phyloP scores from a whole-genome alignment of 805 yeast species.

The Metschnikowia kunwiensis region DNA sequence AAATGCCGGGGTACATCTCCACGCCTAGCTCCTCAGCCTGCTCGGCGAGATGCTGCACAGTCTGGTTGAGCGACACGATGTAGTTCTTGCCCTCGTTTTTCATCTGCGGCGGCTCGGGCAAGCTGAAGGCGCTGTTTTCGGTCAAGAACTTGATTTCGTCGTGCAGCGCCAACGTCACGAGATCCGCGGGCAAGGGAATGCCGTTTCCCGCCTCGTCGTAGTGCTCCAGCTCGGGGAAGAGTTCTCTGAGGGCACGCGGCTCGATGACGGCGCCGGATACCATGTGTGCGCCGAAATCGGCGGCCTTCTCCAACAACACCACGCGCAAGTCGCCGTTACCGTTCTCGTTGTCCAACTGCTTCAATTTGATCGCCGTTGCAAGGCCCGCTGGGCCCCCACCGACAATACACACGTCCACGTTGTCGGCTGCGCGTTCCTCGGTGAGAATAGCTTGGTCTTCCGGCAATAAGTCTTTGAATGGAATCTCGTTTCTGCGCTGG shows the following conservation, averaged over 20 bases:
- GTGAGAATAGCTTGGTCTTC: constrained; percentile 48
- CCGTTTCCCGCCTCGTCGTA: constrained; percentile 51
- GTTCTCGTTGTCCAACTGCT: constrained; percentile 72
- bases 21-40: constrained; percentile 92
- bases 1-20: constrained; percentile 86
- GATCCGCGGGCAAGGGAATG: constrained; percentile 73
- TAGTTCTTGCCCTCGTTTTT: constrained; percentile 75
- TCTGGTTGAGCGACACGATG: constrained; percentile 78
- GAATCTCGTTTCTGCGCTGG: constrained; percentile 6
- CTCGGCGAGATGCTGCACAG: constrained; percentile 78
- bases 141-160: constrained; percentile 75
- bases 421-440: constrained; percentile 75
- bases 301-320: constrained; percentile 86
- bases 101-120: constrained; percentile 96
- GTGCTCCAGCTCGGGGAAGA: constrained; percentile 66
- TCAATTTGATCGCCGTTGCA: constrained; percentile 86
- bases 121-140: constrained; percentile 55
- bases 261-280: constrained; percentile 94
- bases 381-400: constrained; percentile 99
- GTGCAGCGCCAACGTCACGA: constrained; percentile 68
- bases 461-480: constrained; percentile 17
- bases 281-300: constrained; percentile 89
- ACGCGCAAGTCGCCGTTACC: constrained; percentile 74
- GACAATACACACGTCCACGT: constrained; percentile 90
- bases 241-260: constrained; percentile 81